Evolutionary conservation across 2,329 filamentous ascomycete species (phyloP), one percentile per base, ranked within the genome.

Genomic region (Pseudogymnoascus sp.): DNA sequence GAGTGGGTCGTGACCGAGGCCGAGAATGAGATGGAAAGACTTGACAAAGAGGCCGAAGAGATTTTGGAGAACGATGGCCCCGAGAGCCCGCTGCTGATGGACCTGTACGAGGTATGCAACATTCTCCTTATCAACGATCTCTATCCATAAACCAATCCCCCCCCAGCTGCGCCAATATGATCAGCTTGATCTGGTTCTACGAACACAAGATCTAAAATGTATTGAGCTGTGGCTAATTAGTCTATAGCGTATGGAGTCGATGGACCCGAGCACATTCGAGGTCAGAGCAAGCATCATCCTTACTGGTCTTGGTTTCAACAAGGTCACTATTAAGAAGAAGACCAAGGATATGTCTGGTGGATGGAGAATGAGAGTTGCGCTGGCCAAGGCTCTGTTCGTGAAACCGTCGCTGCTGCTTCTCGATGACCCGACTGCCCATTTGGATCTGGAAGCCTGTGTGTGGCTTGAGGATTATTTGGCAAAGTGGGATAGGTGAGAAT

Each of bases 261-360:
- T 99, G 93, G 96, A 99, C 73, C 95, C 95, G 59, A 96, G 92
- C 38, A 99, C 96, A 61, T 99, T 99, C 80, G 82, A 91, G 74
- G 96, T 93, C 66, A 91, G 95, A 75, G 95, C 95, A 66, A 96
- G 93, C 63, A 88, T 97, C 69, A 99, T 99, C 76, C 79, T 99
- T 71, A 99, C 95, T 63, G 95, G 95, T 92, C 89, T 99, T 65
- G 95, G 95, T 69, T 99, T 99, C 87, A 96, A 99, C 88, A 97
- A 97, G 84, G 80, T 79, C 71, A 99, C 96, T 63, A 97, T 99
- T 75, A 82, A 96, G 78, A 99, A 99, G 86, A 97, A 96, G 87
- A 99, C 96, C 72, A 99, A 97, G 86, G 96, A 99, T 78, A 99
- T 99, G 96, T 99, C 95, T 69, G 95, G 95, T 91, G 95, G 95